Evolutionary conservation across 2,329 filamentous ascomycete genomes (phyloP), one percentile per base, ranked within the genome.

Genomic region (Sodiomyces alkalinus): DNA sequence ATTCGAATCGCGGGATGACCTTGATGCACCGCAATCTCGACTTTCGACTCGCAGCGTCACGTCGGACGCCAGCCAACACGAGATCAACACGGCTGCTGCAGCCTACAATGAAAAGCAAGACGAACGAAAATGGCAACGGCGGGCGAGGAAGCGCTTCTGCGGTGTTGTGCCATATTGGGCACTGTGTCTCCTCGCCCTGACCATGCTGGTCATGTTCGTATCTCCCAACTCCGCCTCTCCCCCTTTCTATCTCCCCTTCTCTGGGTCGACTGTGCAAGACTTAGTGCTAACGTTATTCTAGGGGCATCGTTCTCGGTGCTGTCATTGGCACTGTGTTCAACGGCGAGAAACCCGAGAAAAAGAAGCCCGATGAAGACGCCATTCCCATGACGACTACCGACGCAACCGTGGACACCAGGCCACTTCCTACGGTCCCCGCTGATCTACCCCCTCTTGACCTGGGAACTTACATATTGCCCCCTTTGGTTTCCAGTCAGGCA

Each of bases 101-200:
- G 39, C 14, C 36, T 56, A 29, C 10, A 52, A 55, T 2, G 60
- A 74, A 41, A 69, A 75, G 41, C 14, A 68, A 62, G 36, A 54
- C 47, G 28, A 28, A 31, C 29, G 19, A 3, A 29, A 33, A 26
- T 74, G 68, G 64, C 62, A 71, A 43, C 41, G 47, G 8, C 51
- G 58, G 25, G 69, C 68, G 8, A 64, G 56, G 42, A 62, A 56
- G 41, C 70, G 64, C 37, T 42, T 72, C 4, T 72, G 65, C 43
- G 67, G 68, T 5, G 56, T 74, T 13, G 51, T 77, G 13, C 72
- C 72, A 1, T 65, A 67, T 33, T 77, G 72, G 72, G 68, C 65
- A 2, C 56, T 76, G 17, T 59, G 59, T 25, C 44, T 76, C 9
- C 46, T 64, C 2, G 41, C 56, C 1, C 45, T 61, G 3, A 56